Conservation (phyloP, 441 rosid species). For the Populus hybrid region DNA sequence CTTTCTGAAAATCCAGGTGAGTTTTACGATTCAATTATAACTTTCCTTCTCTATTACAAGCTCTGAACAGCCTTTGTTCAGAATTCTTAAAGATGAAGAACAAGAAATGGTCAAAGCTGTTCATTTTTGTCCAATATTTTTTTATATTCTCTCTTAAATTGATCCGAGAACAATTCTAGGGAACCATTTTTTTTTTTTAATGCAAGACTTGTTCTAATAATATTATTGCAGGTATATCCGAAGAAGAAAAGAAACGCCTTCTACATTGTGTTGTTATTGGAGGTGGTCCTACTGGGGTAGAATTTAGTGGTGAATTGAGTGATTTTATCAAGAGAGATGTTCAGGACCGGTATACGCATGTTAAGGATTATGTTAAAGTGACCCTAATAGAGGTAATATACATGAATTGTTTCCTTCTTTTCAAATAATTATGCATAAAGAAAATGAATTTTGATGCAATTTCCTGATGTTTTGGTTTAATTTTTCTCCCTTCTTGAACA, state of each 20-base stretch:
- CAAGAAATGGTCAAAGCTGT: not conserved
- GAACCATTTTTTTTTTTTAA: not conserved
- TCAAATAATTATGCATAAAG: not conserved
- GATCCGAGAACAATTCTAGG: not conserved
- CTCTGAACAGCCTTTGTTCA: not conserved
- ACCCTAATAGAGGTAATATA: constrained; percentile 78
- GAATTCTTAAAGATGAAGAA: not conserved
- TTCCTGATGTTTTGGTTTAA: not conserved
- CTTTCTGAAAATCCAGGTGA: constrained; percentile 87
- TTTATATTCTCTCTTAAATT: not conserved
- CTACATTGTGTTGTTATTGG: constrained; percentile 87
- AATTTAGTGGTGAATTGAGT: constrained; percentile 93
- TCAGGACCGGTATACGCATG: constrained; percentile 56
- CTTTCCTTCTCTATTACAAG: not conserved
- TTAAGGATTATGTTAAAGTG: constrained; percentile 68
- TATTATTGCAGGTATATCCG: constrained; percentile 53
- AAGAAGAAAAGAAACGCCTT: constrained; percentile 72
- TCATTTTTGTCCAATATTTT: not conserved
- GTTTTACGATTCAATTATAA: not conserved
- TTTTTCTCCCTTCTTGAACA: constrained; percentile 16
- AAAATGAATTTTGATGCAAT: not conserved
- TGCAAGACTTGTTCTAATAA: not conserved
- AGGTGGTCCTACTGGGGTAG: constrained; percentile 96
- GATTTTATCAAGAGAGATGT: constrained; percentile 95
- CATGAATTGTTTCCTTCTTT: constrained; percentile 4